These are phyloP conservation scores for Mrakiaceae sp. DNA, from an alignment of 1,284 basidiomycete genomes.

Conservation along the genomic window DNA sequence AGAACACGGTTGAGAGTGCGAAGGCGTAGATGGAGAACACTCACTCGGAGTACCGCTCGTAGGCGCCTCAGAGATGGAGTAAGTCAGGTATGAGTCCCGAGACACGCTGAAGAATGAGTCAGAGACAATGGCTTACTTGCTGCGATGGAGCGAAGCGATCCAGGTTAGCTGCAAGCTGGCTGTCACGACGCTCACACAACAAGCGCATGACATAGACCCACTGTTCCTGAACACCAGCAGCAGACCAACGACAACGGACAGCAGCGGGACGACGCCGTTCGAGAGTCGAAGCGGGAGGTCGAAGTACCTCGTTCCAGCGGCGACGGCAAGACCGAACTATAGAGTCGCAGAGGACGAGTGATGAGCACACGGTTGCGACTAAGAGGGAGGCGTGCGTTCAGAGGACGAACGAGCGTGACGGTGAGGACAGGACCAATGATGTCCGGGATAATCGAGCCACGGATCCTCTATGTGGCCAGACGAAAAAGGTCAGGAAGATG, in stretches of 20 bases:
- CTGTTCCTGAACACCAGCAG: conserved; percentile 36
- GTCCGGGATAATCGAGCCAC: conserved; percentile 51
- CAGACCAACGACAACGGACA: conserved; percentile 71
- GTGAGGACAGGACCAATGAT: conserved; percentile 55
- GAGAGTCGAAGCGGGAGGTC: conserved; percentile 49
- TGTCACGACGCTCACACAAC: too few relatives aligned
- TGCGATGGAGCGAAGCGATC: conserved; percentile 2
- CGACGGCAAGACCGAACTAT: conserved; percentile 25
- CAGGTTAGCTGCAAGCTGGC: conserved; percentile 26
- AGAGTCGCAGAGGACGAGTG: conserved; percentile 19
- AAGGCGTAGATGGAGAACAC: conserved; percentile 1
- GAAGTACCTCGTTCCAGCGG: conserved; percentile 47
- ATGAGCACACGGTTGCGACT: not conserved
- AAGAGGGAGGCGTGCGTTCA: not conserved
- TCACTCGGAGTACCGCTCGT: conserved; percentile 31
- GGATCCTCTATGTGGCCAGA: conserved; percentile 11
- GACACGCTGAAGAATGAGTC: conserved; percentile 47
- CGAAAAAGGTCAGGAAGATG: not conserved
- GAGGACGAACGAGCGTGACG: conserved; percentile 58
- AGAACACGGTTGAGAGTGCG: too few relatives aligned
- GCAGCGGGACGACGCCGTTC: conserved; percentile 55
- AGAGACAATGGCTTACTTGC: not conserved
- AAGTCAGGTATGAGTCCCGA: too few relatives aligned
- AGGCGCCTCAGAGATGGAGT: too few relatives aligned
- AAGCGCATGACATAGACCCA: too few relatives aligned